Conservation (phyloP, 1,284 basidiomycete species). For the Mycena sp. region DNA sequence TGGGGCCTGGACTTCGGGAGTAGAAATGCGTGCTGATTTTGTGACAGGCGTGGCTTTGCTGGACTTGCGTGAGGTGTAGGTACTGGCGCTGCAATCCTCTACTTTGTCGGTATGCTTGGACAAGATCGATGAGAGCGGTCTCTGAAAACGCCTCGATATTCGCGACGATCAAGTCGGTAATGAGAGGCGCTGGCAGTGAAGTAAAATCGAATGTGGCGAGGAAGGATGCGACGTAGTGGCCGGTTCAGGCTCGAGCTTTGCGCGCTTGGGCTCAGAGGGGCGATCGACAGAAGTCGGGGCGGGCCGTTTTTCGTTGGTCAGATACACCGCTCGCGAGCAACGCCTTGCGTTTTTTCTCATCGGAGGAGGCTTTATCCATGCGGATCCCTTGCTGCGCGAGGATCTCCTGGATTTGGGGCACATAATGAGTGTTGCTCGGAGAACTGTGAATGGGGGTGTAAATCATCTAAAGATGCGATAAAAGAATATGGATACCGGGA, state of each 20-base stretch:
- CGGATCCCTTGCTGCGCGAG: conserved; percentile 75
- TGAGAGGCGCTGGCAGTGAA: conserved; percentile 78
- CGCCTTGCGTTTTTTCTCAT: conserved; percentile 70
- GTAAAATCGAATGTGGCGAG: conserved; percentile 89
- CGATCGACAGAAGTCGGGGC: conserved; percentile 51
- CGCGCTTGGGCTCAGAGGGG: conserved; percentile 69
- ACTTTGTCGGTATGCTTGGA: conserved; percentile 68
- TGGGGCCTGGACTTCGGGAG: conserved; percentile 31
- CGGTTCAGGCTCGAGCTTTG: conserved; percentile 67
- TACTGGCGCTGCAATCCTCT: conserved; percentile 39
- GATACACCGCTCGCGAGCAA: conserved; percentile 48
- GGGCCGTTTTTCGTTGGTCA: conserved; percentile 73
- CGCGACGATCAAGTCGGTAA: conserved; percentile 90
- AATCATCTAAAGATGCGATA: background rate
- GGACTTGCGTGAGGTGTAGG: too few species aligned
- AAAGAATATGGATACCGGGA: conserved; percentile 68
- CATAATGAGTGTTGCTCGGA: conserved; percentile 64
- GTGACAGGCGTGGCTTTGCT: conserved; percentile 1
- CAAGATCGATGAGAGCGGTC: conserved; percentile 64
- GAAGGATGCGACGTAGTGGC: conserved; percentile 55
- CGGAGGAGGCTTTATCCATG: conserved; percentile 81
- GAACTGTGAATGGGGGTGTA: conserved; percentile 15
- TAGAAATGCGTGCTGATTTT: conserved; percentile 9
- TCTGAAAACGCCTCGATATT: conserved; percentile 86
- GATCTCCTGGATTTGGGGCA: conserved; percentile 71